A percentile compares a stretch with the other conserved stretches of the same genome.
phyloP scores from a whole-genome alignment of 768 basidiomycete genomes.

The Cystobasidium tubakii region DNA sequence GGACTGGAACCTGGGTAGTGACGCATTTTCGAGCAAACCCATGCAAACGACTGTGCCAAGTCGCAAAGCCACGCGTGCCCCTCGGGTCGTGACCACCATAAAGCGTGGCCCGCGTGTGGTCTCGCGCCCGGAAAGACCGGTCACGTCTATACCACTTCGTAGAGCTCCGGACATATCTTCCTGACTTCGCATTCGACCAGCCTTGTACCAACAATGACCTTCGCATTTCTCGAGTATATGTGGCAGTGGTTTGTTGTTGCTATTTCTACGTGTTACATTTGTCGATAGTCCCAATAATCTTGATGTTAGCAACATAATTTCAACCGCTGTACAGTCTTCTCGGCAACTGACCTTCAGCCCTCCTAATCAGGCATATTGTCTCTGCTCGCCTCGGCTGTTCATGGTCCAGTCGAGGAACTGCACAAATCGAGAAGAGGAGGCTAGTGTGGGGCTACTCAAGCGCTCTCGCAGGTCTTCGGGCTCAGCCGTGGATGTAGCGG shows the following conservation, averaged over 20 bases:
- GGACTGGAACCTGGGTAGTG: background rate
- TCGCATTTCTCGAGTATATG: background rate
- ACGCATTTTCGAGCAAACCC: background rate
- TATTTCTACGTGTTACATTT: too few relatives aligned
- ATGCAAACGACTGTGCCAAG: background rate
- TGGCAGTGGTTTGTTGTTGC: background rate
- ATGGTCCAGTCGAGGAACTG: slow-evolving; percentile 35
- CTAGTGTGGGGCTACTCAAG: slow-evolving; percentile 12
- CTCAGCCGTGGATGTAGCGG: background rate
- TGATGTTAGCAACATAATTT: too few relatives aligned
- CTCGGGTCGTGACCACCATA: background rate
- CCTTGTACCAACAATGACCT: background rate
- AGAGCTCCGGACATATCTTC: background rate
- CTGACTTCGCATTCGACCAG: background rate
- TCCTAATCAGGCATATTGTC: background rate
- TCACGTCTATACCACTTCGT: background rate
- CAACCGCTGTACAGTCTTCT: too few relatives aligned
- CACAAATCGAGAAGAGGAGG: slow-evolving; percentile 20
- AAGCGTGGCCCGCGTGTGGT: background rate
- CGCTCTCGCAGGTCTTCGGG: background rate
- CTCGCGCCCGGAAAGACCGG: background rate
- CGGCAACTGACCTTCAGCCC: too few relatives aligned
- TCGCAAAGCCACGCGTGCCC: background rate
- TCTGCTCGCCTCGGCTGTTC: slow-evolving; percentile 15
- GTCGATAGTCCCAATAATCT: too few relatives aligned